Percentiles rank a stretch among this genome's conserved stretches.
These are phyloP conservation scores for Acorus calamus DNA, from an alignment of 106 monocot genomes.

Conservation along the genomic window DNA sequence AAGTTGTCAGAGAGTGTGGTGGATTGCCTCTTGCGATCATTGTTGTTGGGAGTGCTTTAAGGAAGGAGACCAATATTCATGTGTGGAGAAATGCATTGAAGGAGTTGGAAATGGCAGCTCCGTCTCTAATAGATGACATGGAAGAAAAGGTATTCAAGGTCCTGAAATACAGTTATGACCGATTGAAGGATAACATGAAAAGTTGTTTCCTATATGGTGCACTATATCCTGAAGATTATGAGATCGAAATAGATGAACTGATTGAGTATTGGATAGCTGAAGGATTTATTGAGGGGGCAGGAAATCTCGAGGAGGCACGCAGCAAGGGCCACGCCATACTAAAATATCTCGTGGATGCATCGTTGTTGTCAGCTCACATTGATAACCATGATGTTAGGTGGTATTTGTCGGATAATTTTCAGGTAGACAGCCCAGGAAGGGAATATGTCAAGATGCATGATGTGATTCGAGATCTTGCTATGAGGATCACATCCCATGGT, in stretches of 20 bases:
- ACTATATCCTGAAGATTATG: conserved; percentile 5
- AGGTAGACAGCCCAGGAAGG: too few relatives aligned
- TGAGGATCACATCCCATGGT: background rate
- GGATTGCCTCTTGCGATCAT: conserved; percentile 27
- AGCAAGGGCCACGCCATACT: background rate
- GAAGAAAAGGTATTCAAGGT: background rate
- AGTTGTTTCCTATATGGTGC: conserved; percentile 26
- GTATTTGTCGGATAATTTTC: too few relatives aligned
- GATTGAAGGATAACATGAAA: background rate
- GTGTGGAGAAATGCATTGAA: conserved; percentile 15
- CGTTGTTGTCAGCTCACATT: too few relatives aligned
- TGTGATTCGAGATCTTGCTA: conserved; percentile 1
- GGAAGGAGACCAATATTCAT: background rate
- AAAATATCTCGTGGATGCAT: background rate
- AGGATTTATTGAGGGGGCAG: background rate
- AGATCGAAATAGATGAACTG: conserved; percentile 2
- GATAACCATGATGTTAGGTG: too few relatives aligned
- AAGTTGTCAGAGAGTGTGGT: conserved; percentile 12
- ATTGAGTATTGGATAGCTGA: conserved; percentile 12
- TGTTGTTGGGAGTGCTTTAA: conserved; percentile 12
- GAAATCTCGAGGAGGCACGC: too few relatives aligned
- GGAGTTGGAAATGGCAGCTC: background rate
- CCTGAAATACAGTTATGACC: conserved; percentile 30
- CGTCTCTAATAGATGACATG: background rate
- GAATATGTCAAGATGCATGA: conserved; percentile 4